Evolutionary conservation across 2,329 filamentous ascomycete genomes (phyloP).

Genomic region (Fusarium temperatum): DNA sequence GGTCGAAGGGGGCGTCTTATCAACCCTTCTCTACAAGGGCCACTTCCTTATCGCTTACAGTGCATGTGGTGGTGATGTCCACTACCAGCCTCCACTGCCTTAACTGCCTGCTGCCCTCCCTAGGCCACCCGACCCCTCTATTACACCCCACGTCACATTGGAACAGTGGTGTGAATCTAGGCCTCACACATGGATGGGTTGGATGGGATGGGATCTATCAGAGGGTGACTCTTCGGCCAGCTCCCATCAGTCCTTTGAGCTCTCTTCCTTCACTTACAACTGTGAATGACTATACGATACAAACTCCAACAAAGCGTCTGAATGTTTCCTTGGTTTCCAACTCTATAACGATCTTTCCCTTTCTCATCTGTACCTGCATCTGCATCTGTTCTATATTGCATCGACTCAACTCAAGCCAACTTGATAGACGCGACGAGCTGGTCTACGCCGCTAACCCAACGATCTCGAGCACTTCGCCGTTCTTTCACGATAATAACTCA

Average conservation of each 20-base stretch:
- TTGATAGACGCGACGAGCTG: constrained; percentile 42
- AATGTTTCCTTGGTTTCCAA: constrained; percentile 28
- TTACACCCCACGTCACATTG: constrained; percentile 25
- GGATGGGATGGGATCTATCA: not conserved
- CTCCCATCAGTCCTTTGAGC: constrained; percentile 22
- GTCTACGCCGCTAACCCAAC: constrained; percentile 40
- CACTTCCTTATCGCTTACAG: constrained; percentile 12
- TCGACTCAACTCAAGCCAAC: constrained; percentile 10
- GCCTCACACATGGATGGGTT: constrained; percentile 19
- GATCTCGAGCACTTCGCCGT: constrained; percentile 27
- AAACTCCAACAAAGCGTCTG: constrained; percentile 38
- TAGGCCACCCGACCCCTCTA: constrained; percentile 15
- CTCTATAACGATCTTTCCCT: constrained; percentile 33
- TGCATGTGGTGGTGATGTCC: not conserved
- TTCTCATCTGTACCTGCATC: constrained; percentile 16
- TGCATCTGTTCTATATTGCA: constrained; percentile 12
- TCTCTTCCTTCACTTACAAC: constrained; percentile 36
- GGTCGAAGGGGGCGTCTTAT: constrained; percentile 16
- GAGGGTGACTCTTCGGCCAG: constrained; percentile 11
- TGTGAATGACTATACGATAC: constrained; percentile 42
- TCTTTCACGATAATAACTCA: constrained; percentile 28
- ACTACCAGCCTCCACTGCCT: not conserved
- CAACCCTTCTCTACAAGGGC: not conserved
- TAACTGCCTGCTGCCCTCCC: not conserved
- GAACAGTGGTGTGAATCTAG: constrained; percentile 6